These are phyloP conservation scores for Globisporangium spinosum DNA, from an alignment of 352 stramenopile species.

Conservation along the genomic window DNA sequence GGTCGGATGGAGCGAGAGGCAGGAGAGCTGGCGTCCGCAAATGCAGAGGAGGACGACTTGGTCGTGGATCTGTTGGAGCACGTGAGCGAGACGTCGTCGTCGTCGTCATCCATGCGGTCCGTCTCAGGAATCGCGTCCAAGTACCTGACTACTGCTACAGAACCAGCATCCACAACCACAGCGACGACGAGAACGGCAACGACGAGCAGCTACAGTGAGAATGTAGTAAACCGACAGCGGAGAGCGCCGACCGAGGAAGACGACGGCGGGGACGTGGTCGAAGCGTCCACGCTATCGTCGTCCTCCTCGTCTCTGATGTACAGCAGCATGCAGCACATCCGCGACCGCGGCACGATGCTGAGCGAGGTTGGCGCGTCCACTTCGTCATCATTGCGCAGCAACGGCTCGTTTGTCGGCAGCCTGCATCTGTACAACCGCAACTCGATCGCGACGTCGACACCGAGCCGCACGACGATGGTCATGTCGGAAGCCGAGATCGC, in stretches of 20 bases:
- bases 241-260: conserved; percentile 11
- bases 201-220: background rate
- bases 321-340: conserved; percentile 23
- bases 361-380: conserved; percentile 14
- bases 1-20: background rate
- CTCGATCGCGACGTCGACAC: conserved; percentile 21
- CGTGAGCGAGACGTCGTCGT: conserved; percentile 27
- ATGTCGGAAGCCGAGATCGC: conserved; percentile 18
- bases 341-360: conserved; percentile 33
- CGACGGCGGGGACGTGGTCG: conserved; percentile 22
- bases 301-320: background rate
- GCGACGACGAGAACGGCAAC: background rate
- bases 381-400: conserved; percentile 5
- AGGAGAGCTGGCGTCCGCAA: background rate
- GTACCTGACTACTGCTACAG: conserved; percentile 5
- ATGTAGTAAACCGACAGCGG: conserved; percentile 3
- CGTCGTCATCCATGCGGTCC: conserved; percentile 16
- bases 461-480: conserved; percentile 17
- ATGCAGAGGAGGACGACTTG: background rate
- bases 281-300: conserved; percentile 13
- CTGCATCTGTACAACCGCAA: conserved; percentile 22
- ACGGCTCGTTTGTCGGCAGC: conserved; percentile 21
- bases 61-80: conserved; percentile 34
- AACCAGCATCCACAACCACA: background rate
- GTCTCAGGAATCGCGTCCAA: conserved; percentile 6